phyloP scores from a whole-genome alignment of 306 rosid genomes.

The Begonia peltatifolia region DNA sequence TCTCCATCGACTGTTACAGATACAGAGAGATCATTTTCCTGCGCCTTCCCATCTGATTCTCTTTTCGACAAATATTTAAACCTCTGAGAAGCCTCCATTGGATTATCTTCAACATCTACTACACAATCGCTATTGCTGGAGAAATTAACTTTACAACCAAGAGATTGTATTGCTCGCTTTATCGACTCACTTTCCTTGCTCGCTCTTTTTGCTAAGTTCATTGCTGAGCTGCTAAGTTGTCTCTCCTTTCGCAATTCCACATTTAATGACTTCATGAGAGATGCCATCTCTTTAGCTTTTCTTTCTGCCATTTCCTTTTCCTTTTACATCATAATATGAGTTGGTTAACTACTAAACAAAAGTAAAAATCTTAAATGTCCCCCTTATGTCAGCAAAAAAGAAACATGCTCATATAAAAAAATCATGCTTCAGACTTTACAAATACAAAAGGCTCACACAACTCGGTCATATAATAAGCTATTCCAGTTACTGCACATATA shows the following conservation, averaged over 20 bases:
- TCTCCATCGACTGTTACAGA: slow-evolving; percentile 33
- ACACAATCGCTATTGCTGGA: slow-evolving; percentile 58
- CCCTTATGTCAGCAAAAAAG: no score
- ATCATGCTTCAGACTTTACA: no score
- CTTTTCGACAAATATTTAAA: slow-evolving; percentile 26
- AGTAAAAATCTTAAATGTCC: no score
- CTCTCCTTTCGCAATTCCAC: slow-evolving; percentile 57
- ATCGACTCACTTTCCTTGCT: slow-evolving; percentile 64
- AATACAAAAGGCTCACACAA: no score
- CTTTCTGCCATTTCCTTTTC: slow-evolving; percentile 77
- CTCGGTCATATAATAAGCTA: no score
- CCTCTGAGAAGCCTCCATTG: slow-evolving; percentile 21
- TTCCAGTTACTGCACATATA: no score
- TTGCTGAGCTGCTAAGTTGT: slow-evolving; percentile 47
- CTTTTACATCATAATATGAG: slow-evolving; percentile 25
- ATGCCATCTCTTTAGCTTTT: slow-evolving; percentile 42
- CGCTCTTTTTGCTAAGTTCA: slow-evolving; percentile 32
- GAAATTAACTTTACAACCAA: slow-evolving; percentile 74
- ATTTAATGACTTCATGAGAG: slow-evolving; percentile 42
- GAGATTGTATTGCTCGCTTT: slow-evolving; percentile 75
- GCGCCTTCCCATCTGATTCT: slow-evolving; percentile 18
- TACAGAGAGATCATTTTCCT: slow-evolving; percentile 28
- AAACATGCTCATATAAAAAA: no score
- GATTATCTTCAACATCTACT: slow-evolving; percentile 50
- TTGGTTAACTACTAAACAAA: no score